Base-by-base conservation (phyloP, 208 protist species). In the Leptomonas seymouri region DNA sequence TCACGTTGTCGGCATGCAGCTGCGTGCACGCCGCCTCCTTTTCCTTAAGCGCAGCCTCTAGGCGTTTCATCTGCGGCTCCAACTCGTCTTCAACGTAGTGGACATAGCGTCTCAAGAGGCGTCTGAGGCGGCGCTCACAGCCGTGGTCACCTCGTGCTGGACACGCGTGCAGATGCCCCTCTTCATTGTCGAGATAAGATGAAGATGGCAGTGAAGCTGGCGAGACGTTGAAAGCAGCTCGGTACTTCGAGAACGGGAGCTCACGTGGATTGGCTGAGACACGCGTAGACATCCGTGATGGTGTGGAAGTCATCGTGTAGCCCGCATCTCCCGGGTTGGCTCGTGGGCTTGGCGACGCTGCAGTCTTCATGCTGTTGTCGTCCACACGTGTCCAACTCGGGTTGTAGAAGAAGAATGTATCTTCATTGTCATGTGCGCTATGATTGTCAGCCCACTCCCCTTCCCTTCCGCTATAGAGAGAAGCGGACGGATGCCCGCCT, bases 1-100 rank as follows among this genome's bases (percentile, higher is more conserved):
- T 45, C 2, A 45, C 44, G 56, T 72, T 72, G 48, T 72, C 56
- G 2, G 42, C 34, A 21, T 30, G 67, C 44, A 72, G 67, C 3
- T 14, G 60, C 20, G 44, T 41, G 28, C 66, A 65, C 60, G 71
- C n/a, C 30, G 6, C 21, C 11, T 45, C 25, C 6, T 28, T 45
- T 7, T 44, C 36, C 3, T 12, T n/a, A 39, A 67, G 44, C 21
- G 21, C 45, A 0, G 7, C 1, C 18, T 36, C 5, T 11, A 61
- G 28, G 20, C 48, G 5, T 9, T 49, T 54, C 34, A 75, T 7
- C 18, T 50, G 39, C 2, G 58, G 58, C 39, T 56, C 1, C 51
- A 85, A 25, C 18, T 67, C 61, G 8, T 51, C 27, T 23, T 76
- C 76, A 15, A 81, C 80, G 66, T 79, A 75, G 9, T 45, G n/a